Percentiles rank a stretch among this genome's conserved stretches.
phyloP scores from a whole-genome alignment of 2,329 filamentous ascomycete species.

The Drechslerella dactyloides region DNA sequence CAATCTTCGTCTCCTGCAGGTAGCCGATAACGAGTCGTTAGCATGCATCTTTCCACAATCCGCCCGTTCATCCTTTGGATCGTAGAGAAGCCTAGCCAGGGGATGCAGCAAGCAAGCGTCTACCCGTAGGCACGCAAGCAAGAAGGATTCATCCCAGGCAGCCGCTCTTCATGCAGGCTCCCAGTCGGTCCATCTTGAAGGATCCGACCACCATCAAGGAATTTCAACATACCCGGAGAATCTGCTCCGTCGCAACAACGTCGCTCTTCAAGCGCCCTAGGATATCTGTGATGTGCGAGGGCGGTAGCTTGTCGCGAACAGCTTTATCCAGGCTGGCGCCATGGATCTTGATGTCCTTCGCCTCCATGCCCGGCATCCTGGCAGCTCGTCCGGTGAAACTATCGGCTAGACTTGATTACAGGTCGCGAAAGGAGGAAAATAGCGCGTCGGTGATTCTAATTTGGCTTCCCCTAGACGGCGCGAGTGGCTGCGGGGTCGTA shows the following conservation, averaged over 20 bases:
- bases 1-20: constrained; percentile 78
- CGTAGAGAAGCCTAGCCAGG: not conserved
- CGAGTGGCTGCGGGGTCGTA: not conserved
- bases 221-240: constrained; percentile 72
- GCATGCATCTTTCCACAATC: constrained; percentile 4
- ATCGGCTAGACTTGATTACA: not conserved
- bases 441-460: not conserved
- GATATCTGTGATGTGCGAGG: constrained; percentile 73
- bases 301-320: constrained; percentile 73
- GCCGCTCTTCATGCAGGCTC: not conserved
- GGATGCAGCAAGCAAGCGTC: not conserved
- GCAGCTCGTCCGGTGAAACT: not conserved
- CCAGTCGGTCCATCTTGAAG: not conserved
- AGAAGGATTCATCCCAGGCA: constrained; percentile 1
- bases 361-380: constrained; percentile 67
- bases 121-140: not conserved
- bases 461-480: not conserved
- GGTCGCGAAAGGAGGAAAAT: not conserved
- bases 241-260: constrained; percentile 83
- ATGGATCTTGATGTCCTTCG: constrained; percentile 78
- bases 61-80: constrained; percentile 6
- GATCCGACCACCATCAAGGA: not conserved
- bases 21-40: constrained; percentile 8
- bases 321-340: constrained; percentile 83
- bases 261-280: constrained; percentile 80